These are phyloP conservation scores for Zymoseptoria tritici DNA, from an alignment of 2,329 filamentous ascomycete genomes.

Conservation along the genomic window DNA sequence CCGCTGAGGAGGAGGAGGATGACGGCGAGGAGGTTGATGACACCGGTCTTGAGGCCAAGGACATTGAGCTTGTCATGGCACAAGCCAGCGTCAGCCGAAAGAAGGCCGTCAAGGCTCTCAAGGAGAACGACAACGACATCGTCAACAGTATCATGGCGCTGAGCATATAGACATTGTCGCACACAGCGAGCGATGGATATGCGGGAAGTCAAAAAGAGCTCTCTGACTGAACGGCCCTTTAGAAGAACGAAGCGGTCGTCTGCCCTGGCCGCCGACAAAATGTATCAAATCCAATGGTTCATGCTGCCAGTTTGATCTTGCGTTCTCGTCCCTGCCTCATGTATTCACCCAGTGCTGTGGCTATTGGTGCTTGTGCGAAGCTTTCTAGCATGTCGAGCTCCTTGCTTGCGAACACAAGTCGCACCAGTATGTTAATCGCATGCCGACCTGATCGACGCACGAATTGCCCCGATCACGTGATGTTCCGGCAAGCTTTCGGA, in stretches of 20 bases:
- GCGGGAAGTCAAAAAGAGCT: background rate
- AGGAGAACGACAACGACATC: constrained; percentile 99
- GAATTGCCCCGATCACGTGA: too few species aligned
- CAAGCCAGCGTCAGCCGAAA: constrained; percentile 95
- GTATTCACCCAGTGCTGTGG: background rate
- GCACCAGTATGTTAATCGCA: too few species aligned
- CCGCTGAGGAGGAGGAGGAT: constrained; percentile 65
- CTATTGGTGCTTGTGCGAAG: too few species aligned
- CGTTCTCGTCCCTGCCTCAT: background rate
- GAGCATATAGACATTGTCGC: constrained; percentile 38
- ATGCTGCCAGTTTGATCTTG: background rate
- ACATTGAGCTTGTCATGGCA: constrained; percentile 98
- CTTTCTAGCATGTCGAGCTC: too few species aligned
- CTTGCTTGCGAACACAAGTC: too few species aligned
- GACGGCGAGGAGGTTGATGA: constrained; percentile 95
- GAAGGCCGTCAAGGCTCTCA: constrained; percentile 97
- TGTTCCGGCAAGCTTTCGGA: background rate
- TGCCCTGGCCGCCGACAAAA: background rate
- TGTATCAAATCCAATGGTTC: background rate
- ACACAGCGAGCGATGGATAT: background rate
- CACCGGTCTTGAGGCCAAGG: constrained; percentile 91
- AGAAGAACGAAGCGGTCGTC: background rate
- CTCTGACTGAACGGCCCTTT: background rate
- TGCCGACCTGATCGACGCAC: too few species aligned
- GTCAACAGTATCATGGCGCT: constrained; percentile 99